Conservation (phyloP, 2,329 filamentous ascomycete genomes). For the Metarhizium album region DNA sequence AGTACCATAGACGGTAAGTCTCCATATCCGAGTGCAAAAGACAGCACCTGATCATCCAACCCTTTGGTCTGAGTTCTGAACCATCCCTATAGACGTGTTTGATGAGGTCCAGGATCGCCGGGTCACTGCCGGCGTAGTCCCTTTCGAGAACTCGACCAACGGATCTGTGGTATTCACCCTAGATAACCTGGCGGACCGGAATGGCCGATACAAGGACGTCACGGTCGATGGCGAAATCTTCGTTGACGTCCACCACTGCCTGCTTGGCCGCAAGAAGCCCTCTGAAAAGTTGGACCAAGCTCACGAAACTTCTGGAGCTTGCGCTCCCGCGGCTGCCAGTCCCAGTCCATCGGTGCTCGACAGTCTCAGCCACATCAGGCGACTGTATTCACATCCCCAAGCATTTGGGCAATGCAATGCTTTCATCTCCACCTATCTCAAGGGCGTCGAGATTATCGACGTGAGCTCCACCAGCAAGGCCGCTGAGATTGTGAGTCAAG, state of each 20-base stretch:
- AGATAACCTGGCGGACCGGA: conserved; percentile 73
- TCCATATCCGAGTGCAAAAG: neutral
- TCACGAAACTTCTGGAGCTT: conserved; percentile 29
- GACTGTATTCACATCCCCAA: conserved; percentile 88
- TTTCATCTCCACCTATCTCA: conserved; percentile 62
- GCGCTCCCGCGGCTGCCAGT: conserved; percentile 37
- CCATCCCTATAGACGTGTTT: conserved; percentile 57
- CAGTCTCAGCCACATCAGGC: conserved; percentile 52
- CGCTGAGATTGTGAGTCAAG: conserved; percentile 61
- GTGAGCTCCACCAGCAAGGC: conserved; percentile 78
- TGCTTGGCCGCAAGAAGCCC: conserved; percentile 47
- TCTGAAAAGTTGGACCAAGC: conserved; percentile 17
- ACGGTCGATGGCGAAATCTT: conserved; percentile 76
- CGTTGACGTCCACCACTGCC: conserved; percentile 77
- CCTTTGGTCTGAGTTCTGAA: neutral
- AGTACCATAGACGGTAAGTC: conserved; percentile 37
- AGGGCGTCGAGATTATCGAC: conserved; percentile 68
- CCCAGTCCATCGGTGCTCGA: conserved; percentile 32
- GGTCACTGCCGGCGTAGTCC: conserved; percentile 68
- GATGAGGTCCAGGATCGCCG: conserved; percentile 57
- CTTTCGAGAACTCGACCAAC: conserved; percentile 94
- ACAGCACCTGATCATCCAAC: neutral
- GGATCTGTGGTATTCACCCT: conserved; percentile 85
- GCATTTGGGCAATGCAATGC: conserved; percentile 82
- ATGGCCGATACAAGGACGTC: conserved; percentile 53